Evolutionary conservation across 2,329 filamentous ascomycete genomes (phyloP).

Genomic region (Sarocladium brachiariae): DNA sequence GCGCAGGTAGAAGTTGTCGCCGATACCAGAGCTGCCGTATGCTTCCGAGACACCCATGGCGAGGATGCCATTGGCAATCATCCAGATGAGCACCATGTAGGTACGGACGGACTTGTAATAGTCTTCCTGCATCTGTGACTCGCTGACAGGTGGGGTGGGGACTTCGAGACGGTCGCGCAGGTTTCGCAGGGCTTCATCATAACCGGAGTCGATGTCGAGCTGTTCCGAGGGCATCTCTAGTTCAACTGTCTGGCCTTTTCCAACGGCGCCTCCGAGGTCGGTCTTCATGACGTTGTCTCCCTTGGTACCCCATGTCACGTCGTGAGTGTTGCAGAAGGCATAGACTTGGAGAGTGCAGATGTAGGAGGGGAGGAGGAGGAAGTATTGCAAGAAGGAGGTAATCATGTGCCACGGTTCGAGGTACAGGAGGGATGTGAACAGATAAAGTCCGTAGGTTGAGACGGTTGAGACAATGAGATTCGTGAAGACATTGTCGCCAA

Average conservation of each 20-base stretch:
- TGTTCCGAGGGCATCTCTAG: constrained; percentile 97
- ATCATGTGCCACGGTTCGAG: constrained; percentile 99
- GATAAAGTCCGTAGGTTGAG: constrained; percentile 88
- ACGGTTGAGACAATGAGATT: constrained; percentile 88
- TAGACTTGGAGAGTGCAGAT: constrained; percentile 98
- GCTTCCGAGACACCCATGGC: constrained; percentile 90
- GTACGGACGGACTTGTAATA: constrained; percentile 97
- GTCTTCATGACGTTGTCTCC: constrained; percentile 93
- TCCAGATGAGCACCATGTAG: constrained; percentile 96
- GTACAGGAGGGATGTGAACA: constrained; percentile 93
- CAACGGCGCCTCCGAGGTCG: constrained; percentile 80
- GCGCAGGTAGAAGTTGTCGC: constrained; percentile 80
- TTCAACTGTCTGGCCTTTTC: constrained; percentile 75
- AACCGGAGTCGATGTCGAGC: constrained; percentile 94
- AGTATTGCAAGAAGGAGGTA: constrained; percentile 86
- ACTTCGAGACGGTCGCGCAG: constrained; percentile 90
- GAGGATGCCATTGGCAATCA: constrained; percentile 83
- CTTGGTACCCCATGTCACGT: constrained; percentile 98
- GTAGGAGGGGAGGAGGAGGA: constrained; percentile 83
- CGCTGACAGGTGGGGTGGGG: constrained; percentile 50
- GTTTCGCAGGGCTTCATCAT: constrained; percentile 94
- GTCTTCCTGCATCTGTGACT: constrained; percentile 88
- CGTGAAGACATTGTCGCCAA: constrained; percentile 88
- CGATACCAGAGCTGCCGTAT: constrained; percentile 65
- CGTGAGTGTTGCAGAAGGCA: constrained; percentile 98